Conservation (phyloP, 495 filamentous ascomycete genomes). For the Hypoxylon rickii region DNA sequence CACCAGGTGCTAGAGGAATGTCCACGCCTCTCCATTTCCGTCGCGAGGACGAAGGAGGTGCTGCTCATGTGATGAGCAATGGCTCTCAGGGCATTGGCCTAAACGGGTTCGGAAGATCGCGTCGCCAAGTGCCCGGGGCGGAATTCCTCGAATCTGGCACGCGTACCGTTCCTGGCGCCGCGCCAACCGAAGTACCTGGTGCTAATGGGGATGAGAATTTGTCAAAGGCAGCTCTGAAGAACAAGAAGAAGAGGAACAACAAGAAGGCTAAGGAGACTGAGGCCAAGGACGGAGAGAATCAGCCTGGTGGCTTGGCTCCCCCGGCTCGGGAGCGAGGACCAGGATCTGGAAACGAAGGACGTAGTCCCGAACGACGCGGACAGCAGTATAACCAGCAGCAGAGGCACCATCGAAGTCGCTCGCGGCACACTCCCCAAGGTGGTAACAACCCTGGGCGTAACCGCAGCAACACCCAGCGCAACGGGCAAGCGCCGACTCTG, state of each 20-base stretch:
- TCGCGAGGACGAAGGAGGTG: slow-evolving; percentile 94
- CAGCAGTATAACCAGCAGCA: slow-evolving; percentile 47
- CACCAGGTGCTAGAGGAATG: slow-evolving; percentile 91
- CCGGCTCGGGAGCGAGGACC: slow-evolving; percentile 45
- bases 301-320: slow-evolving; percentile 46
- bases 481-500: slow-evolving; percentile 41
- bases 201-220: slow-evolving; percentile 71
- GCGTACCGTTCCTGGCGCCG: slow-evolving; percentile 72
- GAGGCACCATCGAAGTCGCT: slow-evolving; percentile 61
- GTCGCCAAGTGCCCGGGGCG: slow-evolving; percentile 59
- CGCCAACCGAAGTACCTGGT: slow-evolving; percentile 64
- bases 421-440: slow-evolving; percentile 56
- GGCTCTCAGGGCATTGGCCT: slow-evolving; percentile 66
- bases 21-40: slow-evolving; percentile 92
- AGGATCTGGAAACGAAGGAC: slow-evolving; percentile 50
- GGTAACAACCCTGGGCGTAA: slow-evolving; percentile 44
- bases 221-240: slow-evolving; percentile 89
- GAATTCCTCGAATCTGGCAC: slow-evolving; percentile 48
- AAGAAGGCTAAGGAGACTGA: slow-evolving; percentile 86
- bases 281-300: slow-evolving; percentile 39
- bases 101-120: slow-evolving; percentile 78
- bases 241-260: slow-evolving; percentile 98
- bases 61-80: slow-evolving; percentile 80
- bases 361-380: slow-evolving; percentile 69
- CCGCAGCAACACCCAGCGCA: slow-evolving; percentile 52